phyloP scores from a whole-genome alignment of 208 protist species.

The Paratrypanosoma confusum region DNA sequence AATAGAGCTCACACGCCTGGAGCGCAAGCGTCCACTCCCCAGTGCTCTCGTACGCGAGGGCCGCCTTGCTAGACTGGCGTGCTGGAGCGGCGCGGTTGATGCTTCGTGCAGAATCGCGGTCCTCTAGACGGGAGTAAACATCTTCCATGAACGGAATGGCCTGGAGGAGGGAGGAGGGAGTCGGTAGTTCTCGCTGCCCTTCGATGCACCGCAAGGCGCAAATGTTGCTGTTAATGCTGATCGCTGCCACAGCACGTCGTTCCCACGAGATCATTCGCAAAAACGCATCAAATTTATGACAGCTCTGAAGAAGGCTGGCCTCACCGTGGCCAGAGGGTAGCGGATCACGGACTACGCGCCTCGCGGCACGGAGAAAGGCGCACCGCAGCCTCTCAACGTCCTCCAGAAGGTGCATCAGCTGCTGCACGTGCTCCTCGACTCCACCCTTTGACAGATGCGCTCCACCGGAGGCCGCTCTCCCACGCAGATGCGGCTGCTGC shows the following conservation, averaged over 20 bases:
- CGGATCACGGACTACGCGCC: no score
- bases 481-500: background rate
- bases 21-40: constrained; percentile 73
- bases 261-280: constrained; percentile 24
- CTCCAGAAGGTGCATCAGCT: constrained; percentile 53
- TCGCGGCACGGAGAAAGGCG: constrained; percentile 20
- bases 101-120: constrained; percentile 65
- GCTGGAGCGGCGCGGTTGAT: constrained; percentile 39
- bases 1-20: constrained; percentile 62
- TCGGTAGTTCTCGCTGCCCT: constrained; percentile 38
- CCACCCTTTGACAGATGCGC: no score
- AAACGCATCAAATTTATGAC: background rate
- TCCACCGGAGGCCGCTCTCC: constrained; percentile 3
- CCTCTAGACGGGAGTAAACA: constrained; percentile 68
- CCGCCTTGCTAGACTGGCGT: constrained; percentile 36
- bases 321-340: no score
- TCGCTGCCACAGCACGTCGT: constrained; percentile 27
- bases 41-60: constrained; percentile 75
- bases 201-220: constrained; percentile 70
- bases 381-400: constrained; percentile 56
- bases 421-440: constrained; percentile 63
- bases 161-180: constrained; percentile 5
- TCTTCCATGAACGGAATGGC: constrained; percentile 44
- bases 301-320: background rate
- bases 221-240: constrained; percentile 63